Base-by-base conservation (phyloP, 345 rosid genomes). In the Camelina laxa region DNA sequence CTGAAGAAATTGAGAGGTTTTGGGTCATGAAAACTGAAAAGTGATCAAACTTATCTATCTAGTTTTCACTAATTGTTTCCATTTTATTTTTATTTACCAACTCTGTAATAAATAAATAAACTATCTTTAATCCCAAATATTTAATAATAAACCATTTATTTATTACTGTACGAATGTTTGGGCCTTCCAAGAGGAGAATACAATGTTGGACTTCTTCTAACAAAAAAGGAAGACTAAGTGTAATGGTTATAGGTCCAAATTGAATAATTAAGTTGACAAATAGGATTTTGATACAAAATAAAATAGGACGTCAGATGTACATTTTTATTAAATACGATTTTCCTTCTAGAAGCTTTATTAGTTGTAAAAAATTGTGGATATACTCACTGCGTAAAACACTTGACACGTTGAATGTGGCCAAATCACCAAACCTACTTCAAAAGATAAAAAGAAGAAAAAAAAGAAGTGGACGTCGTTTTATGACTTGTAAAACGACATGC, bases 1-100 rank as follows among this genome's bases (percentile, higher is more conserved):
- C 90, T 0, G 86, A 79, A 69, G 91, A 89, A 75, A 82, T 87
- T 74, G 89, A 89, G 82, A 87, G 87, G 81, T 87, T 85, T 80
- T 89, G 95, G 95, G 65, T 86, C 54, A 83, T 81, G 91, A 75
- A 70, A 50, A 4, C 5, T 50, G 24, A 19, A 67, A 69, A 59
- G 19, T 39, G 53, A 65, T 16, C 4, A 22, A 71, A 27, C 7
- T 6, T 31, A 6, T 65, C 63, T 58, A 5, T 62, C 1, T 35
- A 50, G 21, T 33, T 51, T 60, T 21, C 30, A 60, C 42, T 67
- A n/a, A 60, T 73, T 72, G 2, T 38, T 55, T 61, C 41, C 21
- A 3, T 33, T 48, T 5, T 47, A 36, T 65, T 30, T 51, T 7
- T 11, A 10, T 61, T n/a, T 63, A 6, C 49, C 42, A 42, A 9